phyloP scores from a whole-genome alignment of 352 stramenopile genomes.

The Phytophthora niederhauseri region DNA sequence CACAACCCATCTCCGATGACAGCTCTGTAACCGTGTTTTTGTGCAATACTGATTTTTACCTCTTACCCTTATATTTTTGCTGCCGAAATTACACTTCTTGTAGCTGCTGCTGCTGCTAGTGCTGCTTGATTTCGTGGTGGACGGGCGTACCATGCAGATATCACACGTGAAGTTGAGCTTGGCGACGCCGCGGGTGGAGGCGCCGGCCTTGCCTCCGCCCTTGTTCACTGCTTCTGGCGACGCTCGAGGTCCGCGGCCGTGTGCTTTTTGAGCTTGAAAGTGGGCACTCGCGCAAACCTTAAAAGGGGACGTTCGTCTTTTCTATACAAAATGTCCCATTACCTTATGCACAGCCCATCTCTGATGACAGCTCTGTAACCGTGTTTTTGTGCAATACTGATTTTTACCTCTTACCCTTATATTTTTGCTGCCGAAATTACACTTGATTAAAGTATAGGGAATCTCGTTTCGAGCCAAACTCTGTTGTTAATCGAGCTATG shows the following conservation, averaged over 20 bases:
- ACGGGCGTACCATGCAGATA: conserved; percentile 61
- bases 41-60: background rate
- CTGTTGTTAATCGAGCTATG: too few relatives aligned
- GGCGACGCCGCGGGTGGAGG: conserved; percentile 38
- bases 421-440: too few relatives aligned
- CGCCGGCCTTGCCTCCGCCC: conserved; percentile 55
- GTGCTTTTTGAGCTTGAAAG: conserved; percentile 84
- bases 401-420: too few relatives aligned
- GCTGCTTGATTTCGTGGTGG: background rate
- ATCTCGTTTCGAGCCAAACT: too few relatives aligned
- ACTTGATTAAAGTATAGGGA: too few relatives aligned
- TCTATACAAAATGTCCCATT: too few relatives aligned
- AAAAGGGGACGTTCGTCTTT: too few relatives aligned
- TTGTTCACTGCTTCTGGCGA: conserved; percentile 64
- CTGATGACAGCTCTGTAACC: too few relatives aligned
- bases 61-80: background rate
- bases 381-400: too few relatives aligned
- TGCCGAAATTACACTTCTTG: background rate
- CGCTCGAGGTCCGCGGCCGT: conserved; percentile 65
- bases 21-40: background rate
- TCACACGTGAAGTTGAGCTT: conserved; percentile 78
- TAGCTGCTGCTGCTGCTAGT: background rate
- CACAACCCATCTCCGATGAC: background rate
- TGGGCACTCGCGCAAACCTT: too few relatives aligned
- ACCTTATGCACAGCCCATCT: too few relatives aligned